Conservation (phyloP, 1,139 yeast species). For the Candida sojae region DNA sequence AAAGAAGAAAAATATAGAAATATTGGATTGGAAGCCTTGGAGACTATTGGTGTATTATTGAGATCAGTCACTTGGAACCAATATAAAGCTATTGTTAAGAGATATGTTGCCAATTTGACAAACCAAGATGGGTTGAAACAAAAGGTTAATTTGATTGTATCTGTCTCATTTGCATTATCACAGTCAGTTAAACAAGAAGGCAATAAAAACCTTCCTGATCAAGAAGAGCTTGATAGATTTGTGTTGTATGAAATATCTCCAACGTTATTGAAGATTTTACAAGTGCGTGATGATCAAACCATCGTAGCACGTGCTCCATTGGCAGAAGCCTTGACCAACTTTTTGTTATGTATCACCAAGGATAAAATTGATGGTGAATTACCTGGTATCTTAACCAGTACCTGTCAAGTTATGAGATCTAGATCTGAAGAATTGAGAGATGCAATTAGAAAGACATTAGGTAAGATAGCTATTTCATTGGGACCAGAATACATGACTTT, state of each 20-base stretch:
- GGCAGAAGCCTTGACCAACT: constrained; percentile 78
- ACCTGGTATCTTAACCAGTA: constrained; percentile 80
- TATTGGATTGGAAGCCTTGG: constrained; percentile 72
- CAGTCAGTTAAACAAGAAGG: constrained; percentile 22
- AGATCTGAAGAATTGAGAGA: constrained; percentile 89
- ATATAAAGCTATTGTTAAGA: constrained; percentile 69
- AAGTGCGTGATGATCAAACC: constrained; percentile 73
- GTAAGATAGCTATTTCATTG: constrained; percentile 60
- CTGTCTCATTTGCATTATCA: constrained; percentile 57
- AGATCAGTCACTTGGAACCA: constrained; percentile 75
- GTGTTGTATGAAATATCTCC: constrained; percentile 64
- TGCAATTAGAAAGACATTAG: constrained; percentile 75
- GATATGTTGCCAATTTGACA: constrained; percentile 62
- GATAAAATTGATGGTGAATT: constrained; percentile 58
- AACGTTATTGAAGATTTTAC: constrained; percentile 58
- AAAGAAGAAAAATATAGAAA: constrained; percentile 67
- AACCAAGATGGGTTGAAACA: constrained; percentile 57
- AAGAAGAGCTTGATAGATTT: constrained; percentile 51
- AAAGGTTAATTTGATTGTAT: constrained; percentile 62
- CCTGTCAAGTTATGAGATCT: constrained; percentile 86
- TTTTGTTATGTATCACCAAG: constrained; percentile 63
- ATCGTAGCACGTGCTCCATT: constrained; percentile 74
- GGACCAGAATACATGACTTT: constrained; percentile 78
- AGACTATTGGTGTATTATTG: constrained; percentile 61
- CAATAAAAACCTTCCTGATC: constrained; percentile 29